phyloP scores from a whole-genome alignment of 306 rosid species.

The Datisca glomerata region DNA sequence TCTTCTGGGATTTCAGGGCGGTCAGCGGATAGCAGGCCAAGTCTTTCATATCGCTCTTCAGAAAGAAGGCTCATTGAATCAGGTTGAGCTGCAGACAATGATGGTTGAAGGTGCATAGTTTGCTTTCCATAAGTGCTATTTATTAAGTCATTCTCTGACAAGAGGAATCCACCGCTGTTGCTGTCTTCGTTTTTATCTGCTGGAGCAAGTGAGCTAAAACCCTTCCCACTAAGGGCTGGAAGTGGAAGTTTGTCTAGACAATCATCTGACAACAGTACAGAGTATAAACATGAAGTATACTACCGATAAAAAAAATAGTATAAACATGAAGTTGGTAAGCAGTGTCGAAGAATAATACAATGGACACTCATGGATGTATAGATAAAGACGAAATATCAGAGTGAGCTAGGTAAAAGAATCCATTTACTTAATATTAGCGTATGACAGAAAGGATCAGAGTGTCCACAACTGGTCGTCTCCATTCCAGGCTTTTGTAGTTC shows the following conservation, averaged over 20 bases:
- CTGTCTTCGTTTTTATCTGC: slow-evolving; percentile 21
- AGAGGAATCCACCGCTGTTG: slow-evolving; percentile 19
- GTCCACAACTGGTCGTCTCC: slow-evolving; percentile 28
- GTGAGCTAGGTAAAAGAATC: slow-evolving; percentile 5
- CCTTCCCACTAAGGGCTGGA: slow-evolving; percentile 20
- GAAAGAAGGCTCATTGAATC: slow-evolving; percentile 19
- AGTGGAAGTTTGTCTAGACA: slow-evolving; percentile 35
- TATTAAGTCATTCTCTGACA: slow-evolving; percentile 30
- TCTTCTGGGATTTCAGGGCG: slow-evolving; percentile 25
- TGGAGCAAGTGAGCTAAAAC: slow-evolving; percentile 27
- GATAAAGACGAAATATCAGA: too few relatives aligned
- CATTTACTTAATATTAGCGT: slow-evolving; percentile 26
- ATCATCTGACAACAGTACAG: slow-evolving; percentile 29
- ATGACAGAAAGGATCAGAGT: slow-evolving; percentile 23
- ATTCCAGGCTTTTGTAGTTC: slow-evolving; percentile 29
- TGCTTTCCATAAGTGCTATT: slow-evolving; percentile 21
- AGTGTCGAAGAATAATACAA: too few relatives aligned
- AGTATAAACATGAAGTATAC: too few relatives aligned
- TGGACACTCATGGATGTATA: too few relatives aligned
- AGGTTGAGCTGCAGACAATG: slow-evolving; percentile 24
- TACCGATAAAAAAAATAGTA: too few relatives aligned
- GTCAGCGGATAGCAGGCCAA: slow-evolving; percentile 20
- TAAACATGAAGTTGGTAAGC: too few relatives aligned
- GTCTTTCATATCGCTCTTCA: slow-evolving; percentile 25
- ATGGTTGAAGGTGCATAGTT: slow-evolving; percentile 28